Percentiles rank a stretch among this genome's conserved stretches.
phyloP scores from a whole-genome alignment of 305 asterid genomes.

The Lippia alba region DNA sequence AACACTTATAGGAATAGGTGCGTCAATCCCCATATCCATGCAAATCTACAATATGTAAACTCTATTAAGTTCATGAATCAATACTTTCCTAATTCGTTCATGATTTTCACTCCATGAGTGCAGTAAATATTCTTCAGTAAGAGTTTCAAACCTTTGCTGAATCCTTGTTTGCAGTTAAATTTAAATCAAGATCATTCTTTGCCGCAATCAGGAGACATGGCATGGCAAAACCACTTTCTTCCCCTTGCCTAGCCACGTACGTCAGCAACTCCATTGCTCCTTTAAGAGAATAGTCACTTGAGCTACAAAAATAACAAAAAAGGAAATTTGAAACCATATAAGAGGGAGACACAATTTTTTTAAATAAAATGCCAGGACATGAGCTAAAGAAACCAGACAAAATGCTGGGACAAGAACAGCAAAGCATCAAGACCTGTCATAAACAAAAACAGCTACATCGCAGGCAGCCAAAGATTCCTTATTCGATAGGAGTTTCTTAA shows the following conservation, averaged over 20 bases:
- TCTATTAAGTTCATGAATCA: slow-evolving; percentile 19
- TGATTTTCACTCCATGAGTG: slow-evolving; percentile 23
- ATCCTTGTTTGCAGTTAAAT: slow-evolving; percentile 64
- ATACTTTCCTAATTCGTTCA: slow-evolving; percentile 3
- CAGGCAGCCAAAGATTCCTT: slow-evolving; percentile 86
- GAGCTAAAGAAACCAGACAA: slow-evolving; percentile 6
- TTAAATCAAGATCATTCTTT: slow-evolving; percentile 74
- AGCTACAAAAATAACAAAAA: slow-evolving; percentile 46
- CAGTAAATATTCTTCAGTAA: slow-evolving; percentile 21
- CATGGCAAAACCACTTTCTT: slow-evolving; percentile 73
- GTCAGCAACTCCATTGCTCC: slow-evolving; percentile 84
- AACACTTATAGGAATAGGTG: slow-evolving; percentile 82
- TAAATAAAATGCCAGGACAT: slow-evolving; percentile 16
- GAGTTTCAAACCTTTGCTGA: slow-evolving; percentile 66
- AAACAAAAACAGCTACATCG: slow-evolving; percentile 90
- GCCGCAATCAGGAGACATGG: slow-evolving; percentile 94
- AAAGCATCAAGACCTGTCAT: slow-evolving; percentile 75
- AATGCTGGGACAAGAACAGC: slow-evolving; percentile 15
- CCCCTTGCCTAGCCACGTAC: slow-evolving; percentile 79
- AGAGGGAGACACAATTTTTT: slow-evolving; percentile 33
- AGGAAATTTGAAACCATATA: slow-evolving; percentile 26
- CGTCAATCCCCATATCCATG: slow-evolving; percentile 82
- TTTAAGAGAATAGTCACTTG: slow-evolving; percentile 75
- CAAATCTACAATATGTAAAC: slow-evolving; percentile 60
- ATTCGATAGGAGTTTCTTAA: slow-evolving; percentile 61